Base-by-base conservation (phyloP, 352 stramenopile species). In the Peronosclerospora sorghi region DNA sequence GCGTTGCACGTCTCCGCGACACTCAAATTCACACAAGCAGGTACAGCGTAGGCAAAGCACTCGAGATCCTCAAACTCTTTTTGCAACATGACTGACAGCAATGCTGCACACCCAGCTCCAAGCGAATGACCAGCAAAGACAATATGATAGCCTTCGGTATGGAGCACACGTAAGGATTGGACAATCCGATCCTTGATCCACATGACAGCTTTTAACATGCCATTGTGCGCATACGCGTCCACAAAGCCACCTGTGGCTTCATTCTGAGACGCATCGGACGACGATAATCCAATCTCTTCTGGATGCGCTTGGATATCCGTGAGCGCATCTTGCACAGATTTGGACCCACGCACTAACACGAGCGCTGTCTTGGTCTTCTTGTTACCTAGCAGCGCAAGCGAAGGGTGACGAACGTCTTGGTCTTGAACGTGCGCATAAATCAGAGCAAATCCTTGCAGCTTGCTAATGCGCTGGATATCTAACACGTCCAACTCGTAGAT, bases 141-240 rank as follows among this genome's bases (percentile, higher is more conserved):
- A 42, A 93, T 80, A 17, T 82, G 65, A 44, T 90, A 93, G 1
- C 80, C 80, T 65, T 86, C 69, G 7, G 67, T 57, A 43, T 90
- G 68, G 0, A 93, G 43, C 30, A 79, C 68, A 14, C 77, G 72
- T 37, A 93, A 47, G 1, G 80, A 86, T 15, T 71, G 62, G 17
- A 89, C 68, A 30, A 90, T 86, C 14, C 77, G 71, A 14, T 88
- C 71, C 32, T 87, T 93, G 35, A 93, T 88, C 78, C 77, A 90
- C 72, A 87, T 83, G 8, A 82, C 77, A 17, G 80, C 75, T 49
- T 88, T 85, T 6, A 87, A 44, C 77, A 93, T 93, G 0, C 80
- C 80, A 41, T 90, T 88, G 41, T 93, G 80, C 0, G 80, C 80
- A 39, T 90, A 93, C 7, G 79, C 75, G 41, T 92, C 79, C 9